These are phyloP conservation scores for Ceratopteris richardii DNA, from an alignment of 75 land plant species.

Conservation along the genomic window DNA sequence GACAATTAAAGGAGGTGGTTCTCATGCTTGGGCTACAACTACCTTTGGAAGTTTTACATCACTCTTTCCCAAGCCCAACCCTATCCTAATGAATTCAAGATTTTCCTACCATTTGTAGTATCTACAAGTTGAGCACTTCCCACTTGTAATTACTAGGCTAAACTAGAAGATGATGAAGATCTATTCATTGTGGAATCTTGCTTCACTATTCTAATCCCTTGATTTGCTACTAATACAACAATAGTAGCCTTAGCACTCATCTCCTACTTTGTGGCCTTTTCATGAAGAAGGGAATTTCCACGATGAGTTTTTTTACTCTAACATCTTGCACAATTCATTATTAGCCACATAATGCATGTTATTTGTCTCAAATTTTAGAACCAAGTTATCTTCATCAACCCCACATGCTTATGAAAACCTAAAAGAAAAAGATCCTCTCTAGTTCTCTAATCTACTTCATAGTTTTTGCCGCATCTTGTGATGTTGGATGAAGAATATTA, in stretches of 20 bases:
- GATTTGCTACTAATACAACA: slow-evolving; percentile 69
- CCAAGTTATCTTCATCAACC: slow-evolving; percentile 57
- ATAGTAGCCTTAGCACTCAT: slow-evolving; percentile 57
- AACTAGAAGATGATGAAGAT: background rate
- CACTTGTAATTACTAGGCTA: background rate
- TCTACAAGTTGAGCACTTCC: too few relatives aligned
- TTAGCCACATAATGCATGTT: too few relatives aligned
- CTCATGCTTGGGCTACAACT: too few relatives aligned
- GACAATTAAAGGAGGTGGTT: too few relatives aligned
- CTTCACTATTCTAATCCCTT: slow-evolving; percentile 31
- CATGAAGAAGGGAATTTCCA: background rate
- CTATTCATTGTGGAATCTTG: slow-evolving; percentile 4
- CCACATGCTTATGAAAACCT: slow-evolving; percentile 60
- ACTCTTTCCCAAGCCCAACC: too few relatives aligned
- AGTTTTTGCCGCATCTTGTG: background rate
- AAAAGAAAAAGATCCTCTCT: slow-evolving; percentile 62
- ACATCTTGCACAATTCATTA: too few relatives aligned
- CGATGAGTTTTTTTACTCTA: too few relatives aligned
- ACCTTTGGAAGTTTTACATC: slow-evolving; percentile 11
- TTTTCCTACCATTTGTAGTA: too few relatives aligned
- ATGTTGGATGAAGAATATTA: slow-evolving; percentile 34
- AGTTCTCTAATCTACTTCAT: background rate
- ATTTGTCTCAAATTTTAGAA: too few relatives aligned
- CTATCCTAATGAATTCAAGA: too few relatives aligned
- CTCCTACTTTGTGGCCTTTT: background rate